Conservation (phyloP, 169 alveolate genomes). For the Hepatocystis sp. region DNA sequence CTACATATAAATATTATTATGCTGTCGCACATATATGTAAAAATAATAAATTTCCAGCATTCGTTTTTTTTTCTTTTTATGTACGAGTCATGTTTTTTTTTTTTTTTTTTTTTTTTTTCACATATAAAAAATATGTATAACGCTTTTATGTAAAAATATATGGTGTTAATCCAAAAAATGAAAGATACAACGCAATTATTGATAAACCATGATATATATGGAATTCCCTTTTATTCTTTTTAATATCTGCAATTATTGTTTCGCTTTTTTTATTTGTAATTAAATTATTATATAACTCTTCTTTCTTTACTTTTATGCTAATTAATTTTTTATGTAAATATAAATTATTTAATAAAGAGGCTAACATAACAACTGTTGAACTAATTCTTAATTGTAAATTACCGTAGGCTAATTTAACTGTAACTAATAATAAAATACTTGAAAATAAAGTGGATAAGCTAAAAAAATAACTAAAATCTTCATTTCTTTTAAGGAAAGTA, state of each 20-base stretch:
- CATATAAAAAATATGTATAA: not conserved
- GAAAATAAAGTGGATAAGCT: constrained; percentile 69
- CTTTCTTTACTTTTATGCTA: constrained; percentile 28
- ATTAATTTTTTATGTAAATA: constrained; percentile 40
- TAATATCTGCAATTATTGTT: constrained; percentile 19
- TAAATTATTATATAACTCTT: constrained; percentile 25
- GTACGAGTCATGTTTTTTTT: not conserved
- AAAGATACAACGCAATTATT: constrained; percentile 21
- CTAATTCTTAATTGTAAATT: constrained; percentile 55
- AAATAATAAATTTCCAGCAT: no score
- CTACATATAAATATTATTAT: no score
- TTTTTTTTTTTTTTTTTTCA: constrained; percentile 4
- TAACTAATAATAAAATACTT: constrained; percentile 33
- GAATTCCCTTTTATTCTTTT: constrained; percentile 49
- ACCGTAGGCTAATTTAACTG: constrained; percentile 49
- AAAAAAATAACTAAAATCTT: constrained; percentile 55
- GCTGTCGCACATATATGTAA: no score
- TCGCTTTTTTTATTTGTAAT: constrained; percentile 23
- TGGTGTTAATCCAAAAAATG: constrained; percentile 63
- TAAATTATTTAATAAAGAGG: constrained; percentile 43
- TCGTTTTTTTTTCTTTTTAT: no score
- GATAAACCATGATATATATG: constrained; percentile 66
- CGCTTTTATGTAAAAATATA: constrained; percentile 66
- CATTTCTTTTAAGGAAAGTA: constrained; percentile 39
- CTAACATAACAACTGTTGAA: constrained; percentile 37